phyloP scores from a whole-genome alignment of 495 filamentous ascomycete genomes.

The Daldinia decipiens region DNA sequence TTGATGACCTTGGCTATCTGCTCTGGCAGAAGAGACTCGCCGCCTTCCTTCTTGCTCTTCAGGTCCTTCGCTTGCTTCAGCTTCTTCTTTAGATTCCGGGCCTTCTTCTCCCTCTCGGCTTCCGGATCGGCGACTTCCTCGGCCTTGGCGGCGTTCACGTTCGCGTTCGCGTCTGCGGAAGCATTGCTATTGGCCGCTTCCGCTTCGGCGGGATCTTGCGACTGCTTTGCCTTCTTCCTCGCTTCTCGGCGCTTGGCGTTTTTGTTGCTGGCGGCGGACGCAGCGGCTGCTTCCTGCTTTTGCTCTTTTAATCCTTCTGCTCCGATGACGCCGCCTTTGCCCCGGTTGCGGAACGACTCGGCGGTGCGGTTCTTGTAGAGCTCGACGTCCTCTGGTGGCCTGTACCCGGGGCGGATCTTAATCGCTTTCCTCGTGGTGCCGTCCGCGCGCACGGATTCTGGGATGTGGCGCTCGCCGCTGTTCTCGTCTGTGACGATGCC shows the following conservation, averaged over 20 bases:
- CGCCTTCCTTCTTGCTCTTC: slow-evolving; percentile 88
- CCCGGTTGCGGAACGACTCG: slow-evolving; percentile 84
- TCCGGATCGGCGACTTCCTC: slow-evolving; percentile 67
- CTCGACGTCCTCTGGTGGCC: slow-evolving; percentile 94
- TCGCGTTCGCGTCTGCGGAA: slow-evolving; percentile 44
- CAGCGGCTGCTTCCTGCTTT: slow-evolving; percentile 52
- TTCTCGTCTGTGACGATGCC: slow-evolving; percentile 79
- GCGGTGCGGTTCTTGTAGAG: slow-evolving; percentile 94
- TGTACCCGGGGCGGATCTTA: slow-evolving; percentile 90
- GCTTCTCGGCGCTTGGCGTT: slow-evolving; percentile 95
- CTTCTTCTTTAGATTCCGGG: slow-evolving; percentile 94
- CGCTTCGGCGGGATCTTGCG: not conserved
- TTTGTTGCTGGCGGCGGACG: slow-evolving; percentile 74
- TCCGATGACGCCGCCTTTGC: slow-evolving; percentile 78
- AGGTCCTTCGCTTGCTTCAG: slow-evolving; percentile 91
- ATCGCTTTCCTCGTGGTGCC: slow-evolving; percentile 92
- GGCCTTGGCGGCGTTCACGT: slow-evolving; percentile 39
- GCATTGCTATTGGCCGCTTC: slow-evolving; percentile 47
- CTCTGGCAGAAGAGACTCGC: slow-evolving; percentile 84
- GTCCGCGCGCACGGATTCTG: slow-evolving; percentile 84
- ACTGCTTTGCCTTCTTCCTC: slow-evolving; percentile 82
- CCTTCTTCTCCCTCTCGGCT: slow-evolving; percentile 90
- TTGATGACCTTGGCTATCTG: slow-evolving; percentile 98
- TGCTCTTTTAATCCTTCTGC: slow-evolving; percentile 72
- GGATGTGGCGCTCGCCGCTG: slow-evolving; percentile 87